Conservation (phyloP, 371 early-diverging fungal species). For the Mortierella sp. region DNA sequence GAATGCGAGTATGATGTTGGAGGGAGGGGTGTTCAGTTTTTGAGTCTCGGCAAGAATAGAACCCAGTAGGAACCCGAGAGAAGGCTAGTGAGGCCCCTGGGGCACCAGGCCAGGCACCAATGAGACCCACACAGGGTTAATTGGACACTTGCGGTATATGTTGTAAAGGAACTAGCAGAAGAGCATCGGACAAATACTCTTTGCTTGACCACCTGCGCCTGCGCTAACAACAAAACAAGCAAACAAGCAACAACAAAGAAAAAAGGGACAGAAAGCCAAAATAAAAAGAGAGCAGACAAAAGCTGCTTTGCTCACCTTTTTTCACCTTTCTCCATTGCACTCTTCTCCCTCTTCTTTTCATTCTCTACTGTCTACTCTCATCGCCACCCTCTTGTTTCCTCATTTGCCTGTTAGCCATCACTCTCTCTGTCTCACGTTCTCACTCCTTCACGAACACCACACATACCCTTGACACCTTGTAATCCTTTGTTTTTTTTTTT, state of each 20-base stretch:
- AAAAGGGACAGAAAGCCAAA: neutral
- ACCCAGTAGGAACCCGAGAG: neutral
- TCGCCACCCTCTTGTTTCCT: neutral
- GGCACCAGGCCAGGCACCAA: neutral
- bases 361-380: conserved; percentile 2
- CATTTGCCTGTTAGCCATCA: neutral
- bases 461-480: neutral
- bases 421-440: neutral
- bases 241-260: neutral
- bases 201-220: neutral
- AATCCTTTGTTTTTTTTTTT: neutral
- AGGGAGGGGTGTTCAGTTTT: neutral
- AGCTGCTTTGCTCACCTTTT: neutral
- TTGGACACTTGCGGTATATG: neutral
- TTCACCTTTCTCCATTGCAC: neutral
- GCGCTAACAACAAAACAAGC: neutral
- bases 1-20: neutral
- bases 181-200: neutral
- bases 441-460: neutral
- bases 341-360: neutral
- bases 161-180: neutral
- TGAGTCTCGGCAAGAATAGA: neutral
- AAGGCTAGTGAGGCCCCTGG: neutral
- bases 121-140: neutral
- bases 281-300: neutral